A percentile compares a stretch with the other conserved stretches of the same genome.
phyloP scores from a whole-genome alignment of 2,329 filamentous ascomycete genomes.

The Diaporthe helianthi region DNA sequence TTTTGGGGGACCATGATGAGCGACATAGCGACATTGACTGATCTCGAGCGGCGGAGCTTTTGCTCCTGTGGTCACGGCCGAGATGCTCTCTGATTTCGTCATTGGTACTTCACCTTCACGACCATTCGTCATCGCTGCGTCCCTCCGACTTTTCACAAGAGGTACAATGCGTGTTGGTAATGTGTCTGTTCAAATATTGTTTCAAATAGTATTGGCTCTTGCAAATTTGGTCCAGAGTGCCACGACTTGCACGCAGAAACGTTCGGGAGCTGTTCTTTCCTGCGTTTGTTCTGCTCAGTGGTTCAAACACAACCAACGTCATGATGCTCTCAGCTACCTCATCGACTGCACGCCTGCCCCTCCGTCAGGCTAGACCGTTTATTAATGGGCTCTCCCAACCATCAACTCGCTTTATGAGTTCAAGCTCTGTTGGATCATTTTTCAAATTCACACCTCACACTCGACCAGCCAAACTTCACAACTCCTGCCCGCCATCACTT shows the following conservation, averaged over 20 bases:
- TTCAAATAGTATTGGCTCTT: background rate
- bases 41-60: background rate
- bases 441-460: background rate
- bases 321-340: conserved; percentile 25
- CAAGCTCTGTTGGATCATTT: background rate
- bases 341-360: background rate
- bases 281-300: background rate
- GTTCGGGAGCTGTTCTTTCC: background rate
- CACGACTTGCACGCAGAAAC: background rate
- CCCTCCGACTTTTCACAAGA: no score
- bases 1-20: background rate
- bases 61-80: conserved; percentile 3
- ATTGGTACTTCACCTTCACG: conserved; percentile 11
- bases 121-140: conserved; percentile 3
- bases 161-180: background rate
- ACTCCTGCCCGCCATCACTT: background rate
- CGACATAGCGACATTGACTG: no score
- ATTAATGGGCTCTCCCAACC: background rate
- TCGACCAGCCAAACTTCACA: background rate
- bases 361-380: background rate
- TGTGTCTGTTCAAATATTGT: background rate
- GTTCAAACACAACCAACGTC: background rate
- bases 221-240: background rate
- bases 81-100: conserved; percentile 3
- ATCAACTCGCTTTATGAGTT: background rate